phyloP scores from a whole-genome alignment of 306 rosid species.

The Castanopsis chinensis region DNA sequence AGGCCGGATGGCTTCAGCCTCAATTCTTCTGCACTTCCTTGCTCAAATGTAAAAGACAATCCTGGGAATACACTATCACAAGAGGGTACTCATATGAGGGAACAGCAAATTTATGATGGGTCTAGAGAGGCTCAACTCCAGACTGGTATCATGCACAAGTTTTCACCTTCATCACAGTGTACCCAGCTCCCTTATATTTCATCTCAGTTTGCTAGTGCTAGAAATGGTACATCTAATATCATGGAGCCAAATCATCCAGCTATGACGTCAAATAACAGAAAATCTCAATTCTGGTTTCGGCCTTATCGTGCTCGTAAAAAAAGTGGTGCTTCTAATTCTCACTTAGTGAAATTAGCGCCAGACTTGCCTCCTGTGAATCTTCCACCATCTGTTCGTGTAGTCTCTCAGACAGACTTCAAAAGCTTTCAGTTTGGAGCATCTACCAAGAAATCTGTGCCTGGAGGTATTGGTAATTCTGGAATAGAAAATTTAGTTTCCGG shows the following conservation, averaged over 20 bases:
- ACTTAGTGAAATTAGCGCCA: conserved; percentile 83
- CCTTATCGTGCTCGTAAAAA: conserved; percentile 58
- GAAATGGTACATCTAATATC: conserved; percentile 37
- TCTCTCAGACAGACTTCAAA: conserved; percentile 74
- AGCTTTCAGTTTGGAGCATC: conserved; percentile 52
- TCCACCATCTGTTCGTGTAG: conserved; percentile 87
- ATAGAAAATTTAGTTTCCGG: conserved; percentile 39
- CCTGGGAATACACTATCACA: conserved; percentile 31
- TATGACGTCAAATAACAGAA: conserved; percentile 26
- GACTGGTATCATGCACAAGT: conserved; percentile 35
- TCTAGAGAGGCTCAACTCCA: conserved; percentile 44
- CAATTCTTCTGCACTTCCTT: conserved; percentile 36
- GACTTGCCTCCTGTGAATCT: conserved; percentile 94
- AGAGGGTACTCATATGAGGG: conserved; percentile 32
- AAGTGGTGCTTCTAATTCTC: conserved; percentile 37
- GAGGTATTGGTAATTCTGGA: conserved; percentile 35
- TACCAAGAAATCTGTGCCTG: conserved; percentile 41
- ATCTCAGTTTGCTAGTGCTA: conserved; percentile 37
- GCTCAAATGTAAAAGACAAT: conserved; percentile 40
- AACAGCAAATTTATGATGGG: conserved; percentile 27
- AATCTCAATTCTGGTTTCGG: conserved; percentile 45
- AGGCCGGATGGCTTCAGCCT: conserved; percentile 48
- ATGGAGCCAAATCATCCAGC: conserved; percentile 35
- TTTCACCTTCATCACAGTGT: conserved; percentile 38
- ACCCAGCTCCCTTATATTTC: conserved; percentile 28